Percentiles rank a stretch among this genome's conserved stretches.
phyloP scores from a whole-genome alignment of 1,139 yeast genomes.

The Nakaseomyces bracarensis region DNA sequence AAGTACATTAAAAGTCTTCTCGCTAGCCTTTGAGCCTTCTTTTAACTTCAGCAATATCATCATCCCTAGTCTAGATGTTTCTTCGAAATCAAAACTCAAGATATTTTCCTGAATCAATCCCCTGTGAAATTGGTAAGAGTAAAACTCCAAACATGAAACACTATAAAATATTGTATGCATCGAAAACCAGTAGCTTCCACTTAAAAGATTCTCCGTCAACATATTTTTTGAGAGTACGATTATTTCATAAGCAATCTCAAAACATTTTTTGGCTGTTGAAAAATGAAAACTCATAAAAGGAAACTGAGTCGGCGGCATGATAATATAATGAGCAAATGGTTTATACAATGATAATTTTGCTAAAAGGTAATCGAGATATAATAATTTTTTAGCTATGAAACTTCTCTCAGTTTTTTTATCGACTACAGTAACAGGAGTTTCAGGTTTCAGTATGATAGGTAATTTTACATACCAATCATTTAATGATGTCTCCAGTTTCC shows the following conservation, averaged over 20 bases:
- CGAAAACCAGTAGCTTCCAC: slow-evolving; percentile 87
- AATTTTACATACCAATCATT: slow-evolving; percentile 61
- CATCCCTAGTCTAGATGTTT: slow-evolving; percentile 66
- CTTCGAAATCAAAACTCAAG: slow-evolving; percentile 45
- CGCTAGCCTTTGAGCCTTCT: slow-evolving; percentile 61
- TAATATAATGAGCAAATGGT: slow-evolving; percentile 56
- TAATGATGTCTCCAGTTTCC: slow-evolving; percentile 54
- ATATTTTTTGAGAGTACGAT: slow-evolving; percentile 70
- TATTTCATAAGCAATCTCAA: slow-evolving; percentile 71
- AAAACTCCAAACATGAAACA: slow-evolving; percentile 73
- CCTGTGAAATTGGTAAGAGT: slow-evolving; percentile 37
- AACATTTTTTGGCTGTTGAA: slow-evolving; percentile 59
- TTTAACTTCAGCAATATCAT: slow-evolving; percentile 57
- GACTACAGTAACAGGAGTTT: slow-evolving; percentile 9
- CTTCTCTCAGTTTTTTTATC: slow-evolving; percentile 39
- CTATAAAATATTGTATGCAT: slow-evolving; percentile 81
- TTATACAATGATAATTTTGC: slow-evolving; percentile 63
- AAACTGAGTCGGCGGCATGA: slow-evolving; percentile 12
- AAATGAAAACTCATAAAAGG: slow-evolving; percentile 39
- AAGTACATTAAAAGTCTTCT: slow-evolving; percentile 63
- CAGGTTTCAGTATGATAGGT: slow-evolving; percentile 62
- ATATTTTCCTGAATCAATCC: slow-evolving; percentile 50
- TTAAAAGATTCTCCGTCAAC: slow-evolving; percentile 58
- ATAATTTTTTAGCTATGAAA: slow-evolving; percentile 52
- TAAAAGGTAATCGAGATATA: slow-evolving; percentile 58